These are phyloP conservation scores for Agaricus sinodeliciosus DNA, from an alignment of 768 basidiomycete species.

Conservation along the genomic window DNA sequence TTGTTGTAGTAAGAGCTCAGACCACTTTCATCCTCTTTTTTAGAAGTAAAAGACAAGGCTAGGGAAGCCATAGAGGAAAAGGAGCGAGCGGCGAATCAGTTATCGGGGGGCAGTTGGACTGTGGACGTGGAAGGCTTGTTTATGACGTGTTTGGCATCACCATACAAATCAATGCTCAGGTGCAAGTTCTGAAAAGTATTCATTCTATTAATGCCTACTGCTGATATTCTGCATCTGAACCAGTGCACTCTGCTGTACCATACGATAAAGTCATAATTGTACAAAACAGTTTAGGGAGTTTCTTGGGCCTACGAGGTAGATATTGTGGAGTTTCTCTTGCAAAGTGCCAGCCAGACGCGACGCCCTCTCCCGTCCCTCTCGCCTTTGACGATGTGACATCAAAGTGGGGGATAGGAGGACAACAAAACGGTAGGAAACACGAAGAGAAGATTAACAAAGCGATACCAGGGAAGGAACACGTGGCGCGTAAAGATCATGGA, in stretches of 20 bases:
- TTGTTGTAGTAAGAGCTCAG: slow-evolving; percentile 93
- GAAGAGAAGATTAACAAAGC: slow-evolving; percentile 6
- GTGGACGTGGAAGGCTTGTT: slow-evolving; percentile 40
- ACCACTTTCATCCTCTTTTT: slow-evolving; percentile 95
- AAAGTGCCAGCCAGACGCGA: slow-evolving; percentile 31
- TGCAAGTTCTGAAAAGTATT: neutral
- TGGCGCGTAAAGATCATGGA: slow-evolving; percentile 11
- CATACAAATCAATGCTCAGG: slow-evolving; percentile 1
- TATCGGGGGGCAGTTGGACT: slow-evolving; percentile 1
- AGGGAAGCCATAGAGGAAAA: slow-evolving; percentile 39
- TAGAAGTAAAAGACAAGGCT: slow-evolving; percentile 74
- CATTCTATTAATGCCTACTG: slow-evolving; percentile 5
- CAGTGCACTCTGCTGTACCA: slow-evolving; percentile 2
- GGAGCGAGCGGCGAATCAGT: slow-evolving; percentile 9
- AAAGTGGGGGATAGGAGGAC: slow-evolving; percentile 67
- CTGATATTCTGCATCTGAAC: slow-evolving; percentile 4
- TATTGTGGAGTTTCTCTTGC: slow-evolving; percentile 1
- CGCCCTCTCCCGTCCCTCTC: slow-evolving; percentile 69
- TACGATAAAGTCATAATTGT: slow-evolving; percentile 4
- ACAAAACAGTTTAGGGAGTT: neutral
- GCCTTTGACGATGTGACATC: slow-evolving; percentile 39
- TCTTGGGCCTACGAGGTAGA: slow-evolving; percentile 5
- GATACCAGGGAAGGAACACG: slow-evolving; percentile 14
- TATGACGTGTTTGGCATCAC: slow-evolving; percentile 25
- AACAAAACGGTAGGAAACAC: slow-evolving; percentile 31